These are phyloP conservation scores for Allium sativum DNA, from an alignment of 106 monocot species.

Conservation along the genomic window DNA sequence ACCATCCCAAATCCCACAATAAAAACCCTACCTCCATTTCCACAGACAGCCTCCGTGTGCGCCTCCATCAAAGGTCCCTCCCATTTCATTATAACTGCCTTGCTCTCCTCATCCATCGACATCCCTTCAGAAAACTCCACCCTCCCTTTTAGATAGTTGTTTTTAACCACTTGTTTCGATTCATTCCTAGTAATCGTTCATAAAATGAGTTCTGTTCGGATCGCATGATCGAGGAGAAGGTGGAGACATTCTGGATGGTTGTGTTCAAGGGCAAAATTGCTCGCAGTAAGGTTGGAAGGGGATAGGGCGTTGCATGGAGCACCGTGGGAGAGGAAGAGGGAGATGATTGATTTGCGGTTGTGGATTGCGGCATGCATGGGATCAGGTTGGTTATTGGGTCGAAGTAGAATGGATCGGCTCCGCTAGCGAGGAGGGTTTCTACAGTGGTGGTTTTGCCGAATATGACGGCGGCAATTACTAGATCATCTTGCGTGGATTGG, in stretches of 20 bases:
- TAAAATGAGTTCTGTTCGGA: slow-evolving; percentile 80
- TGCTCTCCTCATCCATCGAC: slow-evolving; percentile 73
- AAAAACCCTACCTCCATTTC: slow-evolving; percentile 35
- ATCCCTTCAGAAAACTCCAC: slow-evolving; percentile 69
- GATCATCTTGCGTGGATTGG: slow-evolving; percentile 13
- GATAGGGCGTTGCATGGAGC: slow-evolving; percentile 95
- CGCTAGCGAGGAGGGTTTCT: slow-evolving; percentile 40
- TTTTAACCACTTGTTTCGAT: neutral
- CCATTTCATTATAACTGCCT: slow-evolving; percentile 99
- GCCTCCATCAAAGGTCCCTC: slow-evolving; percentile 95
- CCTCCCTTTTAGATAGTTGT: slow-evolving; percentile 47
- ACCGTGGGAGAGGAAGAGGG: slow-evolving; percentile 52
- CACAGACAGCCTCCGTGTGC: slow-evolving; percentile 73
- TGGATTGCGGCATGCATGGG: slow-evolving; percentile 71
- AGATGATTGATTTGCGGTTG: slow-evolving; percentile 46
- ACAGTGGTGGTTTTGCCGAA: slow-evolving; percentile 22
- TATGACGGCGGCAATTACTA: slow-evolving; percentile 33
- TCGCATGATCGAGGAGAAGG: slow-evolving; percentile 52
- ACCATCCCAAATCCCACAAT: slow-evolving; percentile 98
- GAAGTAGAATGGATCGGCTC: slow-evolving; percentile 68
- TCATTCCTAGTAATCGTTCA: slow-evolving; percentile 34
- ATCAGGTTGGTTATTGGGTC: slow-evolving; percentile 39
- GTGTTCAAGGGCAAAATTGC: slow-evolving; percentile 67
- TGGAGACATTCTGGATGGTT: slow-evolving; percentile 56
- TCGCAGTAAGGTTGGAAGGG: slow-evolving; percentile 57